Percentiles rank a stretch among this genome's conserved stretches.
Evolutionary conservation across 179 eudicot species (phyloP).

Genomic region (Sideroxylon spinosum): DNA sequence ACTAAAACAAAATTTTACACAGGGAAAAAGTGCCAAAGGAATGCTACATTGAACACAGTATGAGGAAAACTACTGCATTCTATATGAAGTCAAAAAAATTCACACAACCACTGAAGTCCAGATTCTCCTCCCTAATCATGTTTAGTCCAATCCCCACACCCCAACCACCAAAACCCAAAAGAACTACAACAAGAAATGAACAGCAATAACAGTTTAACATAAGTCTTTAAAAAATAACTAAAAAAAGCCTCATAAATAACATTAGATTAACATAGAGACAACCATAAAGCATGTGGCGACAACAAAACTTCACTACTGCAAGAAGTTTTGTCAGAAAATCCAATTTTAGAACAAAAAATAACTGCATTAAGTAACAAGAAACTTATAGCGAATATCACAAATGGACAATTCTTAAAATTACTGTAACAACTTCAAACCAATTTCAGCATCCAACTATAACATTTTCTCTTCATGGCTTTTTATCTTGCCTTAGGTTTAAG

Average conservation of each 20-base stretch:
- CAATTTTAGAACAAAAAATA: background rate
- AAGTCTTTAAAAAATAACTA: background rate
- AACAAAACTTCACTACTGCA: background rate
- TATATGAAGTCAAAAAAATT: background rate
- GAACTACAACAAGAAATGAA: no score
- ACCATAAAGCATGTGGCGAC: background rate
- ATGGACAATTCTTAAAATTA: conserved; percentile 3
- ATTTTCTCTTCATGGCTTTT: background rate
- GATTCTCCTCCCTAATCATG: no score
- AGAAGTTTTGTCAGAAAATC: background rate
- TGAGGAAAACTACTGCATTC: background rate
- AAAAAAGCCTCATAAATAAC: background rate
- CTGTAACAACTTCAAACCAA: background rate
- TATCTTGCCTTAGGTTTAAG: background rate
- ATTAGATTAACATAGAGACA: background rate
- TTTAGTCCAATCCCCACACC: no score
- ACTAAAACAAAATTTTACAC: no score
- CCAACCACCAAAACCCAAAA: no score
- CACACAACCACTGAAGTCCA: background rate
- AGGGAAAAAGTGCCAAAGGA: no score
- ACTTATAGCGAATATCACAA: background rate
- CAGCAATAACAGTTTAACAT: background rate
- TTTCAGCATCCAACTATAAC: background rate
- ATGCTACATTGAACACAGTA: background rate
- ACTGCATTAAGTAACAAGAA: background rate